A percentile compares a stretch with the other conserved stretches of the same genome.
These are phyloP conservation scores for Umbelopsis vinacea DNA, from an alignment of 192 early-diverging fungal species.

Conservation along the genomic window DNA sequence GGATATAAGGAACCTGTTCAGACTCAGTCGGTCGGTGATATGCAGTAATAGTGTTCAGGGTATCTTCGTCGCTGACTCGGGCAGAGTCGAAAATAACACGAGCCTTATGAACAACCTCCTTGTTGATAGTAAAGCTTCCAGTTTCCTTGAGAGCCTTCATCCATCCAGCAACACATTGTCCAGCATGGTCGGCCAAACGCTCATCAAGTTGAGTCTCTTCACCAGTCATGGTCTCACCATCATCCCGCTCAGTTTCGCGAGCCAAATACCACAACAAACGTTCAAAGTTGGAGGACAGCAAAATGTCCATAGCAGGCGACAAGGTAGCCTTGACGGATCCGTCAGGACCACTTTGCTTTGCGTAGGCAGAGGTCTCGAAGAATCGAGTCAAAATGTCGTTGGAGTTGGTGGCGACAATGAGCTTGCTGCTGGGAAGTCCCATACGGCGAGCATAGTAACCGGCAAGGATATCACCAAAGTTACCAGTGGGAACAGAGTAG, in stretches of 20 bases:
- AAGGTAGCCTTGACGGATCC: conserved; percentile 73
- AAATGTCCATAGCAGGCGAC: conserved; percentile 98
- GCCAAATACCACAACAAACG: conserved; percentile 93
- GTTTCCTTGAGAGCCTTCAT: conserved; percentile 77
- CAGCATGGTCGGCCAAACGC: conserved; percentile 47
- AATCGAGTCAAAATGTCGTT: conserved; percentile 98
- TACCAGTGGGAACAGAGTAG: conserved; percentile 95
- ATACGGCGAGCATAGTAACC: conserved; percentile 91
- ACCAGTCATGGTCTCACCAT: conserved; percentile 38
- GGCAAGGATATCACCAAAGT: conserved; percentile 96
- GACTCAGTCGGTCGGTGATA: conserved; percentile 62
- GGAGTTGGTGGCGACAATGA: conserved; percentile 94
- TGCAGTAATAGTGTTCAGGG: conserved; percentile 71
- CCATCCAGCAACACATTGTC: conserved; percentile 66
- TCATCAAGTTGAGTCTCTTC: conserved; percentile 38
- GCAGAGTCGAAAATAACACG: conserved; percentile 75
- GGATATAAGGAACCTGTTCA: conserved; percentile 63
- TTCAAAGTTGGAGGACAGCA: conserved; percentile 97
- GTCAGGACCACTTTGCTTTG: conserved; percentile 65
- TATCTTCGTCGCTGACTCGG: conserved; percentile 73
- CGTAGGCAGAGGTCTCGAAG: conserved; percentile 83
- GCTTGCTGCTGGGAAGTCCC: conserved; percentile 84
- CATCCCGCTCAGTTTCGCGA: conserved; percentile 55
- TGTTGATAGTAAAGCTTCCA: conserved; percentile 74
- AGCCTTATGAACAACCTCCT: conserved; percentile 65